These are phyloP conservation scores for Kazachstania viticola DNA, from an alignment of 805 yeast genomes.

Conservation along the genomic window DNA sequence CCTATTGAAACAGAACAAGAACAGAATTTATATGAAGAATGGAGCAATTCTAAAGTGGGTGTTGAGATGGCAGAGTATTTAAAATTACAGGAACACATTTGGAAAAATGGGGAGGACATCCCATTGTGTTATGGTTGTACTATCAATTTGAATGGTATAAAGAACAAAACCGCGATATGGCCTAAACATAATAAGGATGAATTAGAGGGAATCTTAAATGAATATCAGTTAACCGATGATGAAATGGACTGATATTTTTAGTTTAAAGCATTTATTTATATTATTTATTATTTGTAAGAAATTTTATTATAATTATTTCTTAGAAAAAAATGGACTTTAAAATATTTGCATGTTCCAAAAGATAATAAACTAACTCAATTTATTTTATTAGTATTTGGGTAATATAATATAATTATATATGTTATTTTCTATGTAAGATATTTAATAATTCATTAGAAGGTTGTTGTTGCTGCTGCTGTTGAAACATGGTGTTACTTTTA, in stretches of 20 bases:
- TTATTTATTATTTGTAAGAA: too few relatives aligned
- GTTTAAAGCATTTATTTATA: too few relatives aligned
- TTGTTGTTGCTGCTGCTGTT: too few relatives aligned
- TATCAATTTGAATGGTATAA: conserved; percentile 42
- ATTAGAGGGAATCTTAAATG: conserved; percentile 33
- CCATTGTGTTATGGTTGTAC: conserved; percentile 70
- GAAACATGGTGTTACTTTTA: too few relatives aligned
- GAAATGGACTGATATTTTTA: background rate
- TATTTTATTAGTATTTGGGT: too few relatives aligned
- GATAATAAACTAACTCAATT: too few relatives aligned
- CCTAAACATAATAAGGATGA: conserved; percentile 22
- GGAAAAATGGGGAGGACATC: conserved; percentile 10
- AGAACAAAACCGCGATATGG: conserved; percentile 30
- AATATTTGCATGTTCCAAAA: too few relatives aligned
- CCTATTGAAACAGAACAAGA: conserved; percentile 37
- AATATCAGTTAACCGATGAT: conserved; percentile 26
- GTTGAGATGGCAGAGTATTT: conserved; percentile 9
- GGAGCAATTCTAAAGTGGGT: conserved; percentile 23
- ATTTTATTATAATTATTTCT: too few relatives aligned
- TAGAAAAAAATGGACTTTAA: too few relatives aligned
- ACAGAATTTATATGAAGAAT: conserved; percentile 23
- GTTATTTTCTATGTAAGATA: too few relatives aligned
- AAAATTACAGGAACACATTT: conserved; percentile 13
- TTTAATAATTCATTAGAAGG: too few relatives aligned
- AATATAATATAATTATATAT: too few relatives aligned